Percentiles rank a stretch among this genome's conserved stretches.
These are phyloP conservation scores for Sindora glabra DNA, from an alignment of 306 rosid species.

Conservation along the genomic window DNA sequence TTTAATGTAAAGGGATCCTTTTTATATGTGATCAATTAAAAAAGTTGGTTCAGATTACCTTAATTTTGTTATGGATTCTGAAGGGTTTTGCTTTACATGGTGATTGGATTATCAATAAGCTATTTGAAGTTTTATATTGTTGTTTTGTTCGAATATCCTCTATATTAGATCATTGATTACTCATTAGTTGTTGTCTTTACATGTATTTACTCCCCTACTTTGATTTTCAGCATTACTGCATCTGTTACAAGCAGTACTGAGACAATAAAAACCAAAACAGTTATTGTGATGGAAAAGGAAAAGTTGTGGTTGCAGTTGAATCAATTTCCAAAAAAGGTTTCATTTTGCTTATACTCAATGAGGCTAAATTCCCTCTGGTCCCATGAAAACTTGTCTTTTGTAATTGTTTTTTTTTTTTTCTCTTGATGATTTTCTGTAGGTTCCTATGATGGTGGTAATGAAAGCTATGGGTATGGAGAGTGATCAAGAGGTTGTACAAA, in stretches of 20 bases:
- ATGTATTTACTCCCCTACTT: constrained; percentile 3
- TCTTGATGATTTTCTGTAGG: constrained; percentile 26
- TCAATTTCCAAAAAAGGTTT: constrained; percentile 59
- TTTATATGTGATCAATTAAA: neutral
- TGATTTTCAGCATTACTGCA: constrained; percentile 65
- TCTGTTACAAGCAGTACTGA: constrained; percentile 85
- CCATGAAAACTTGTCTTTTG: neutral
- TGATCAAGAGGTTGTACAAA: constrained; percentile 81
- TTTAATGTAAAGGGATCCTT: neutral
- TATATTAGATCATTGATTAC: neutral
- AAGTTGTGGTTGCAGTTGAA: constrained; percentile 64
- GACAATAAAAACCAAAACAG: constrained; percentile 59
- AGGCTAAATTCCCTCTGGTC: neutral
- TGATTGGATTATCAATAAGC: neutral
- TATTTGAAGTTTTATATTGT: constrained; percentile 3
- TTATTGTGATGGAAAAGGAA: constrained; percentile 68
- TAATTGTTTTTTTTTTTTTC: neutral
- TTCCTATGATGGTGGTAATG: constrained; percentile 73
- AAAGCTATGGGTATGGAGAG: constrained; percentile 94
- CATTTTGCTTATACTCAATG: constrained; percentile 1
- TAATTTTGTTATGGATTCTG: neutral
- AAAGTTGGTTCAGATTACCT: neutral
- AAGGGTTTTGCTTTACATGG: neutral
- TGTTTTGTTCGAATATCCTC: neutral
- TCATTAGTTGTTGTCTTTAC: neutral